phyloP scores from a whole-genome alignment of 345 rosid species.

The Populus euphratica region DNA sequence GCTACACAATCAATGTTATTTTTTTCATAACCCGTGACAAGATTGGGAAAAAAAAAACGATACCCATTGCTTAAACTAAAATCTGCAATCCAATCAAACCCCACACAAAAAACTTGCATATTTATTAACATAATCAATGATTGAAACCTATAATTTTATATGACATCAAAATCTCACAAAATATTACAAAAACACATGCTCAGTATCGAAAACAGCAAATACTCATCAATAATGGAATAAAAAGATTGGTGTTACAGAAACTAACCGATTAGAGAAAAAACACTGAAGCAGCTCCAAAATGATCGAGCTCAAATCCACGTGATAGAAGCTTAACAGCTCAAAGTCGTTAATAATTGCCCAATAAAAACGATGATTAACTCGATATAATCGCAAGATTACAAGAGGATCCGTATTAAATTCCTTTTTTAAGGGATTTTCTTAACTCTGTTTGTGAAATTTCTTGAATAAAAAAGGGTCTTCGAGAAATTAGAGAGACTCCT shows the following conservation, averaged over 20 bases:
- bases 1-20: not conserved
- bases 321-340: not conserved
- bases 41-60: not conserved
- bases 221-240: not conserved
- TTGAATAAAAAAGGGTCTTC: not conserved
- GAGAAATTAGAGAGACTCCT: not conserved
- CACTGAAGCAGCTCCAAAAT: not conserved
- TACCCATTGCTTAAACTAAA: not conserved
- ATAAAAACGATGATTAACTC: not conserved
- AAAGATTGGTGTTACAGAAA: not conserved
- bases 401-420: not conserved
- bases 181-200: not conserved
- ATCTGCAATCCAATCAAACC: not conserved
- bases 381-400: not conserved
- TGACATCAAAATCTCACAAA: not conserved
- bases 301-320: not conserved
- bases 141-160: not conserved
- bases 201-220: not conserved
- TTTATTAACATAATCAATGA: not conserved
- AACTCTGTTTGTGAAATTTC: not conserved
- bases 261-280: not conserved
- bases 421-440: not conserved
- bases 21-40: not conserved
- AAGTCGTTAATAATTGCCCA: not conserved
- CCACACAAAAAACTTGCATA: not conserved